phyloP scores from a whole-genome alignment of 163 green algal species.

The Dunaliella salina region DNA sequence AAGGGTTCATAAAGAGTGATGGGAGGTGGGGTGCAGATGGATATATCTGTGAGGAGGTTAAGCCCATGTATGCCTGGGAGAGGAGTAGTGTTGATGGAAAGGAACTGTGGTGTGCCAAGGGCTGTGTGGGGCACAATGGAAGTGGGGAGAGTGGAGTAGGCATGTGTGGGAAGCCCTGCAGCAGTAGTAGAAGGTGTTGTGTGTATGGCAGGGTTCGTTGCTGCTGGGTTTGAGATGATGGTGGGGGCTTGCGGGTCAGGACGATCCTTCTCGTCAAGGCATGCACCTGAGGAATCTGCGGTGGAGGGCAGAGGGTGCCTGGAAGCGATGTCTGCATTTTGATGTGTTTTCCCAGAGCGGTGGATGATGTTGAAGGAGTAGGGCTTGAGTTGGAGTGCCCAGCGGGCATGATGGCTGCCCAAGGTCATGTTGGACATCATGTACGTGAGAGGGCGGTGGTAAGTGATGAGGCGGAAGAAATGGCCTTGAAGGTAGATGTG shows the following conservation, averaged over 20 bases:
- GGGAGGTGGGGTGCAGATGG: neutral
- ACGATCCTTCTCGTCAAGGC: neutral
- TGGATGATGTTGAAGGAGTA: neutral
- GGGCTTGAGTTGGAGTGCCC: neutral
- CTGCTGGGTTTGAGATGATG: neutral
- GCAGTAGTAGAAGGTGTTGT: no score
- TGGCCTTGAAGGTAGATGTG: no score
- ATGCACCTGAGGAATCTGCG: neutral
- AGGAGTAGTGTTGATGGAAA: neutral
- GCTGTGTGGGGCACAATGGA: neutral
- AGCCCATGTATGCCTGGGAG: no score
- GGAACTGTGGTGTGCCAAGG: neutral
- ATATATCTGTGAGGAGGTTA: neutral
- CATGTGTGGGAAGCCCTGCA: no score
- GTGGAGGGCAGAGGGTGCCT: no score
- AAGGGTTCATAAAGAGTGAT: neutral
- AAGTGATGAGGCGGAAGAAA: neutral
- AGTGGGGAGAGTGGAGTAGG: no score
- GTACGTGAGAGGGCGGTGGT: no score
- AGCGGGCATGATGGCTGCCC: no score
- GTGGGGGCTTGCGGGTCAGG: neutral
- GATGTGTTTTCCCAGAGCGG: no score
- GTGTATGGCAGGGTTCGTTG: no score
- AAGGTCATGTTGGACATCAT: no score
- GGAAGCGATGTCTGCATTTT: no score